Percentiles rank a stretch among this genome's conserved stretches.
These are phyloP conservation scores for Pelargonium cotyledonis DNA, from an alignment of 441 rosid genomes.

Conservation along the genomic window DNA sequence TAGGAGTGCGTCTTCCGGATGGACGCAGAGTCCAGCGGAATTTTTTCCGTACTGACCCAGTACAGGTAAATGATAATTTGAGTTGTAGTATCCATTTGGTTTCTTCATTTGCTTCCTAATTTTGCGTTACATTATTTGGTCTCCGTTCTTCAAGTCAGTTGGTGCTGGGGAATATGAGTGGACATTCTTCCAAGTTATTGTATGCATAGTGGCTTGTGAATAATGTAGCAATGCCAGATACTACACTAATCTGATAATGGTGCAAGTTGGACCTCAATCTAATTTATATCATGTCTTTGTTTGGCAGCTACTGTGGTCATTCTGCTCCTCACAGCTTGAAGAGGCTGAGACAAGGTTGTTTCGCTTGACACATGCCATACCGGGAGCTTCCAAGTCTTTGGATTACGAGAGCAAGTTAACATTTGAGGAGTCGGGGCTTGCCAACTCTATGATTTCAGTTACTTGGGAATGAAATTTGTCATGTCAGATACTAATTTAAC, in stretches of 20 bases:
- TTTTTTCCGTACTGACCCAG: slow-evolving; percentile 61
- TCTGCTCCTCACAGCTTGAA: slow-evolving; percentile 60
- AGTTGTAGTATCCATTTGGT: too few relatives aligned
- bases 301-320: slow-evolving; percentile 80
- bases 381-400: slow-evolving; percentile 67
- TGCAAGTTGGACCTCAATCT: too few relatives aligned
- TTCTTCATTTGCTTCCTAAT: too few relatives aligned
- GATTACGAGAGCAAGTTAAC: slow-evolving; percentile 54
- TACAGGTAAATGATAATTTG: slow-evolving; percentile 42
- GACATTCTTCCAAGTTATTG: too few relatives aligned
- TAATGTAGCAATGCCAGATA: too few relatives aligned
- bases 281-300: too few relatives aligned
- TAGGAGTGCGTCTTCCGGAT: slow-evolving; percentile 88
- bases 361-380: slow-evolving; percentile 70
- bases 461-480: slow-evolving; percentile 59
- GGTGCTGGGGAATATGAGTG: too few relatives aligned
- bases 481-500: not conserved
- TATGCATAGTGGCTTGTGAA: too few relatives aligned
- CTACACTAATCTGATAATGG: too few relatives aligned
- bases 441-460: slow-evolving; percentile 79
- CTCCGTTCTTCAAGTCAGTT: too few relatives aligned
- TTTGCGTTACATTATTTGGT: too few relatives aligned
- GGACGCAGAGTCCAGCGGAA: slow-evolving; percentile 80
- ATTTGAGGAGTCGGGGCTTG: slow-evolving; percentile 72
- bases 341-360: slow-evolving; percentile 56